Conservation (phyloP, 1,139 yeast genomes). For the Magnusiomyces paraingens region DNA sequence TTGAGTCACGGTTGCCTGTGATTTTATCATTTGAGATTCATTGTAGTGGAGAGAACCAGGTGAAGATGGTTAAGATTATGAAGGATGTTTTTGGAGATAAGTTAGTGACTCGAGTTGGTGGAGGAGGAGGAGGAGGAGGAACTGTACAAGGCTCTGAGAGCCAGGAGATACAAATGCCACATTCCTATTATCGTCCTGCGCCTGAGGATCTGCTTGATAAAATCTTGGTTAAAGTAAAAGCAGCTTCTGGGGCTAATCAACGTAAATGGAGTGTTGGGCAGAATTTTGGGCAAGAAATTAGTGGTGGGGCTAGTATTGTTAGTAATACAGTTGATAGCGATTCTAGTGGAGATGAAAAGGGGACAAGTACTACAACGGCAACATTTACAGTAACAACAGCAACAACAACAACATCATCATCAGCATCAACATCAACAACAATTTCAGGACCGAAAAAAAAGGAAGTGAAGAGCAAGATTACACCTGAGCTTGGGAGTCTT, state of each 20-base stretch:
- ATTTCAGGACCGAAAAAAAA: background rate
- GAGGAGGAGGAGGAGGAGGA: slow-evolving; percentile 14
- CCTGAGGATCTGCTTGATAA: background rate
- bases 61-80: slow-evolving; percentile 46
- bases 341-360: slow-evolving; percentile 16
- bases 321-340: slow-evolving; percentile 13
- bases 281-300: background rate
- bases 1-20: slow-evolving; percentile 75
- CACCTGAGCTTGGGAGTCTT: slow-evolving; percentile 45
- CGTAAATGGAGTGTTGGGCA: background rate
- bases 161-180: slow-evolving; percentile 31
- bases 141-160: slow-evolving; percentile 50
- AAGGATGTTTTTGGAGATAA: slow-evolving; percentile 53
- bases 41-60: slow-evolving; percentile 63
- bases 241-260: background rate
- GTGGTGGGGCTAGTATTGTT: too few species aligned
- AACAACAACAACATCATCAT: background rate
- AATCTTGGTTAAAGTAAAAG: slow-evolving; percentile 11
- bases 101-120: slow-evolving; percentile 44
- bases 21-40: slow-evolving; percentile 83
- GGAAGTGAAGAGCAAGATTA: slow-evolving; percentile 24
- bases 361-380: background rate
- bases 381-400: too few species aligned
- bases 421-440: too few species aligned
- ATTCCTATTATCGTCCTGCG: background rate